Conservation (phyloP, 768 basidiomycete species). For the Suillus occidentalis region DNA sequence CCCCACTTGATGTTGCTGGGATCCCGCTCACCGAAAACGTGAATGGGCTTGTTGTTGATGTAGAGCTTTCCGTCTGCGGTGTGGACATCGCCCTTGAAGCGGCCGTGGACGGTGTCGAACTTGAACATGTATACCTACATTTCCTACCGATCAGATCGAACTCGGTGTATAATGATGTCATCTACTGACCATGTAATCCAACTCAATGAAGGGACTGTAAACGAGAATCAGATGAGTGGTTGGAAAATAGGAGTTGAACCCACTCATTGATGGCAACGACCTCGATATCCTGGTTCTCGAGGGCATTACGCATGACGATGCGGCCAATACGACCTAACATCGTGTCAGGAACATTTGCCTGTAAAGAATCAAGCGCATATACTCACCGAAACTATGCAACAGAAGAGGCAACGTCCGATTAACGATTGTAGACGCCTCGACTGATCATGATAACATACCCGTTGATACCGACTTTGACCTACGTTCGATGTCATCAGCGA, state of each 20-base stretch:
- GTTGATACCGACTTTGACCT: slow-evolving; percentile 95
- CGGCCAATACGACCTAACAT: slow-evolving; percentile 94
- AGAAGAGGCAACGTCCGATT: slow-evolving; percentile 12
- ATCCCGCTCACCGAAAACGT: slow-evolving; percentile 83
- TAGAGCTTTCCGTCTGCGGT: slow-evolving; percentile 86
- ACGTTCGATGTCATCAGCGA: slow-evolving; percentile 14
- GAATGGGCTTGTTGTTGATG: slow-evolving; percentile 77
- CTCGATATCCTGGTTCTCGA: slow-evolving; percentile 70
- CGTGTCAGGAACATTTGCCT: slow-evolving; percentile 11
- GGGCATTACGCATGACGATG: slow-evolving; percentile 95
- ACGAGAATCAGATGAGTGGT: slow-evolving; percentile 4
- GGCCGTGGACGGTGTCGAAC: slow-evolving; percentile 91
- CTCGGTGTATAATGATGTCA: not conserved
- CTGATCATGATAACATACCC: slow-evolving; percentile 55
- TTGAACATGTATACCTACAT: slow-evolving; percentile 96
- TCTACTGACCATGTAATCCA: slow-evolving; percentile 85
- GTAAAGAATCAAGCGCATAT: not conserved
- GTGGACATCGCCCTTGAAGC: slow-evolving; percentile 84
- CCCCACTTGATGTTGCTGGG: slow-evolving; percentile 86
- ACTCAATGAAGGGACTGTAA: slow-evolving; percentile 91
- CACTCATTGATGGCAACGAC: slow-evolving; percentile 95
- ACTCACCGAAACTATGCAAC: slow-evolving; percentile 70
- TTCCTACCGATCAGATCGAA: slow-evolving; percentile 8
- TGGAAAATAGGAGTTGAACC: slow-evolving; percentile 30
- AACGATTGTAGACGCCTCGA: slow-evolving; percentile 10